Conservation (phyloP, 2,329 filamentous ascomycete genomes). For the Tolypocladium endophyticum region DNA sequence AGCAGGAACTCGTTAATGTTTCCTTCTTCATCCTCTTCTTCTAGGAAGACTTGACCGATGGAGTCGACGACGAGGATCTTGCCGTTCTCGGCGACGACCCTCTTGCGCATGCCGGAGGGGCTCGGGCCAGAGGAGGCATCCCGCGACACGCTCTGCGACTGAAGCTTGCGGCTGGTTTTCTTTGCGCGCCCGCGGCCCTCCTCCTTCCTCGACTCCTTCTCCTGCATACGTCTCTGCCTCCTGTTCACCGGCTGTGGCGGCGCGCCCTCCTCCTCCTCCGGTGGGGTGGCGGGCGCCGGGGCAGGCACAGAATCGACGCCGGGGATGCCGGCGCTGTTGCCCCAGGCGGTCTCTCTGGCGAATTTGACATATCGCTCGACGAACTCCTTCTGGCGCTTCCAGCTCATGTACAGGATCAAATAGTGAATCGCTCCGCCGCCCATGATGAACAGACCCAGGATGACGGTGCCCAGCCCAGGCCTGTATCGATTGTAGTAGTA, state of each 20-base stretch:
- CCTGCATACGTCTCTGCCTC: conserved; percentile 35
- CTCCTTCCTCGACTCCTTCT: conserved; percentile 44
- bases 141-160: conserved; percentile 17
- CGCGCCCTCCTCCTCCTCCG: conserved; percentile 39
- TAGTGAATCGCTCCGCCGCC: conserved; percentile 84
- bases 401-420: conserved; percentile 71
- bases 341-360: conserved; percentile 82
- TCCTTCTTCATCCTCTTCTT: conserved; percentile 82
- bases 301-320: conserved; percentile 44
- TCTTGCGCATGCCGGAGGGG: conserved; percentile 69
- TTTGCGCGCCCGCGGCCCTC: conserved; percentile 45
- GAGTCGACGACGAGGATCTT: conserved; percentile 92
- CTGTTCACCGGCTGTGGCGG: conserved; percentile 58
- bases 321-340: conserved; percentile 65
- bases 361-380: conserved; percentile 86
- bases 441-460: conserved; percentile 71
- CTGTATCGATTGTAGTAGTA: conserved; percentile 97
- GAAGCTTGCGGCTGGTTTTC: conserved; percentile 26
- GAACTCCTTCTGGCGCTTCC: conserved; percentile 84
- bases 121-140: conserved; percentile 40
- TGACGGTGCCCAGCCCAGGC: conserved; percentile 76
- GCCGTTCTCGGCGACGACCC: conserved; percentile 87
- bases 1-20: conserved; percentile 74
- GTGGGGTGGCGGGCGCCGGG: conserved; percentile 31
- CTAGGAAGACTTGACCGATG: conserved; percentile 85